These are phyloP conservation scores for Diplodia sapinea DNA, from an alignment of 2,329 filamentous ascomycete species.

Conservation along the genomic window DNA sequence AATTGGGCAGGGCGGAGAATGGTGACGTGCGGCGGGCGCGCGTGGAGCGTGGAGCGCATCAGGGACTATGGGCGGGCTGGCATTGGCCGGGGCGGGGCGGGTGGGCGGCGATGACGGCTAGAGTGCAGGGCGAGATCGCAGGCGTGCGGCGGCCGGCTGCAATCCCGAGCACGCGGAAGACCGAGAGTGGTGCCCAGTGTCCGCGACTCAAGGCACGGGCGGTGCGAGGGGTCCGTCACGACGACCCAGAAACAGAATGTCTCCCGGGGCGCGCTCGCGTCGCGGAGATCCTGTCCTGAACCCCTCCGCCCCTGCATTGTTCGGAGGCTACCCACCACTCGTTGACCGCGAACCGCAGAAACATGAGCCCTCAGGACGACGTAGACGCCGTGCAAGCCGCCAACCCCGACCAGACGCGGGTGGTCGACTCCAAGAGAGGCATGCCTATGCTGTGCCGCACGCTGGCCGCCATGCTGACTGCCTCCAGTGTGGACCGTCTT, in stretches of 20 bases:
- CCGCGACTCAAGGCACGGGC: constrained; percentile 17
- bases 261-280: constrained; percentile 21
- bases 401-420: constrained; percentile 38
- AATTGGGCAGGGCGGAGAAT: neutral
- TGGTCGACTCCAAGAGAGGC: constrained; percentile 48
- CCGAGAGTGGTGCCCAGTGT: neutral
- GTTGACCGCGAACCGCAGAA: neutral
- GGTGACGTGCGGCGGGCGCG: constrained; percentile 20
- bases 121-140: constrained; percentile 14
- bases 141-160: constrained; percentile 14
- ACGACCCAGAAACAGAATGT: constrained; percentile 24
- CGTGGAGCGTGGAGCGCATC: constrained; percentile 2
- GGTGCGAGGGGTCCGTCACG: constrained; percentile 23
- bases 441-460: neutral
- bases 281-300: constrained; percentile 24
- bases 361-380: constrained; percentile 18
- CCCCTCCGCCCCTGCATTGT: constrained; percentile 25
- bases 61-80: constrained; percentile 5
- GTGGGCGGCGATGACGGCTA: constrained; percentile 20
- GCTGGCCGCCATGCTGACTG: constrained; percentile 21
- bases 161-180: constrained; percentile 13
- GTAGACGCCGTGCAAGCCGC: constrained; percentile 20
- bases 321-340: constrained; percentile 8
- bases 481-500: constrained; percentile 80
- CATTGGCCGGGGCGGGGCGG: constrained; percentile 6